Percentiles rank a stretch among this genome's conserved stretches.
Evolutionary conservation across 345 rosid species (phyloP).

Genomic region (Sisymbrium irio): DNA sequence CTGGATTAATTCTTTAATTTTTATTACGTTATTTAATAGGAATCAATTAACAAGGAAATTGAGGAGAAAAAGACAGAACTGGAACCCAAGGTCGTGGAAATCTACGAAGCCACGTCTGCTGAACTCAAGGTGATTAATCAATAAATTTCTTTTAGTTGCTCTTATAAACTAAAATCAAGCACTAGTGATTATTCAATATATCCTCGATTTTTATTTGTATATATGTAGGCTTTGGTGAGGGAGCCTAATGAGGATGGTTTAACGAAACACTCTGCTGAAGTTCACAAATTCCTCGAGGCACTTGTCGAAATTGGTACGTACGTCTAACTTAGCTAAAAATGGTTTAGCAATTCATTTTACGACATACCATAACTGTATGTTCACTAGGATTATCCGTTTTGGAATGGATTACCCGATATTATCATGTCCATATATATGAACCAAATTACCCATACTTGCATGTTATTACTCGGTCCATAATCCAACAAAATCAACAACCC

Average conservation of each 20-base stretch:
- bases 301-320: constrained; percentile 10
- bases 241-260: constrained; percentile 12
- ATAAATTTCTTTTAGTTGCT: not conserved
- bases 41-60: constrained; percentile 10
- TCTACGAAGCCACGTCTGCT: constrained; percentile 10
- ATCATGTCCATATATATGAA: too few species aligned
- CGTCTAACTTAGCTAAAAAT: not conserved
- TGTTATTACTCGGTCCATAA: not conserved
- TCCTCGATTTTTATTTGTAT: not conserved
- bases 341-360: not conserved
- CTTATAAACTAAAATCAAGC: not conserved
- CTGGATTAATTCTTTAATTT: not conserved
- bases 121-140: constrained; percentile 6
- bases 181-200: not conserved
- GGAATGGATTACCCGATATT: not conserved
- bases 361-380: not conserved
- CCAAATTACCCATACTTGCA: not conserved
- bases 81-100: not conserved
- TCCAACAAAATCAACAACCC: not conserved
- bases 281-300: constrained; percentile 2
- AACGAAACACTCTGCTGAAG: not conserved
- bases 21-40: not conserved
- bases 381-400: not conserved
- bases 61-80: constrained; percentile 9
- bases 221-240: constrained; percentile 3